A percentile compares a stretch with the other conserved stretches of the same genome.
Conservation (phyloP, 805 yeast species). For the Cyberlindnera veronae region DNA sequence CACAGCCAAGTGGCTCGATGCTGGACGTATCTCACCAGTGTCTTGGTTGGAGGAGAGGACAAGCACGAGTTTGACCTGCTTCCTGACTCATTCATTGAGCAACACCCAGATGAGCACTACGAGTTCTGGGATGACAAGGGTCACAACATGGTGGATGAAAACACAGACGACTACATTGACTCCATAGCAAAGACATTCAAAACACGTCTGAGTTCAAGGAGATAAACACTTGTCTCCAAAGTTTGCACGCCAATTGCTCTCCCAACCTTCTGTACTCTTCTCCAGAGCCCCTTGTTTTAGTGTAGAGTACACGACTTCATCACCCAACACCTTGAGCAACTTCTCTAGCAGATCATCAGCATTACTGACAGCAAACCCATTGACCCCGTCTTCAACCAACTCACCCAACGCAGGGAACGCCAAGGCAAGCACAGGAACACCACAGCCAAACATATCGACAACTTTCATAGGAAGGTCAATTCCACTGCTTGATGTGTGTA, state of each 20-base stretch:
- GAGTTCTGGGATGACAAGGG: constrained; percentile 45
- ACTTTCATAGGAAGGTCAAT: constrained; percentile 96
- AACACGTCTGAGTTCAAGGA: constrained; percentile 11
- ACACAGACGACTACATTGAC: constrained; percentile 31
- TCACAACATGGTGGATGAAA: constrained; percentile 31
- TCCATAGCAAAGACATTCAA: constrained; percentile 5
- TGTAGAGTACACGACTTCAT: constrained; percentile 31
- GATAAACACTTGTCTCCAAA: constrained; percentile 19
- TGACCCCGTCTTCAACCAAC: constrained; percentile 60
- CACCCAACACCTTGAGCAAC: constrained; percentile 34
- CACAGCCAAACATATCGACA: constrained; percentile 93
- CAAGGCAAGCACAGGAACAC: constrained; percentile 83
- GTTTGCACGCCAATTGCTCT: constrained; percentile 73
- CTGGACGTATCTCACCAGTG: constrained; percentile 41
- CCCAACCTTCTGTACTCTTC: constrained; percentile 76
- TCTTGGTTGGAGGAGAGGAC: constrained; percentile 7
- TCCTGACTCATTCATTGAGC: constrained; percentile 49
- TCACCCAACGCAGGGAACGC: constrained; percentile 76
- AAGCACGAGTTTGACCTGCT: constrained; percentile 44
- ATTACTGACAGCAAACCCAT: constrained; percentile 60
- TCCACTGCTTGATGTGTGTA: constrained; percentile 91
- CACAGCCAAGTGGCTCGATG: constrained; percentile 57
- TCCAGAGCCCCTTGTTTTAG: constrained; percentile 65
- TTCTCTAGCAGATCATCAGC: constrained; percentile 44
- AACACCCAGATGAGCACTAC: constrained; percentile 39